Conservation (phyloP, 345 rosid species). For the Punica granatum region DNA sequence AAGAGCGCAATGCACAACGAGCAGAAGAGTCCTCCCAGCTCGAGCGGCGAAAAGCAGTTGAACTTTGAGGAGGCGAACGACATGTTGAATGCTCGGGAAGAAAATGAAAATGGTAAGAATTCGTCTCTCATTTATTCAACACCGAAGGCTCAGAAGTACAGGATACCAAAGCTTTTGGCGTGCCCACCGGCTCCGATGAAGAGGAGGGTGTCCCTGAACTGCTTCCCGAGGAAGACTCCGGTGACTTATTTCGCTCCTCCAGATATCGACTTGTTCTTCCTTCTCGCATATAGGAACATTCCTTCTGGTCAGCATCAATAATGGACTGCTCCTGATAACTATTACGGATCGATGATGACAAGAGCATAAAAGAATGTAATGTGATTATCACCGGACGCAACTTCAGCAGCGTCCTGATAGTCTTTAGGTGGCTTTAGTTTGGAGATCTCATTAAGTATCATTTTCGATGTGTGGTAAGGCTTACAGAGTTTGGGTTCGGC, state of each 20-base stretch:
- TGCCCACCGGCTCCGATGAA: slow-evolving; percentile 17
- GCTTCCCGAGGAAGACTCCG: not conserved
- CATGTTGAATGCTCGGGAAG: not conserved
- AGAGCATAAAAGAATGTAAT: too few relatives aligned
- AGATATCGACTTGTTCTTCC: slow-evolving; percentile 13
- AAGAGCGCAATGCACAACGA: not conserved
- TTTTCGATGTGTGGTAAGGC: too few relatives aligned
- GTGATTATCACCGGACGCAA: too few relatives aligned
- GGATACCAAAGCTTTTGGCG: not conserved
- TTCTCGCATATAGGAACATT: not conserved
- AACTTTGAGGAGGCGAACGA: not conserved
- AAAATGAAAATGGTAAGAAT: not conserved
- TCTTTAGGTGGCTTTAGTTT: too few relatives aligned
- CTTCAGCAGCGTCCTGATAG: too few relatives aligned
- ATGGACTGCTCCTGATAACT: not conserved
- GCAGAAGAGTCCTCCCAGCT: not conserved
- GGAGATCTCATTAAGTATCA: too few relatives aligned
- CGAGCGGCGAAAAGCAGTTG: not conserved
- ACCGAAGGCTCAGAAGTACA: slow-evolving; percentile 2
- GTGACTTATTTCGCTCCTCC: slow-evolving; percentile 11
- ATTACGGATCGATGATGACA: too few relatives aligned
- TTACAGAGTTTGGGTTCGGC: too few relatives aligned
- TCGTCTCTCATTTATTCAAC: not conserved
- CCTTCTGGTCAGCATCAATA: not conserved
- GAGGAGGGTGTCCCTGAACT: slow-evolving; percentile 2